Conservation (phyloP, 1,284 basidiomycete genomes). For the Polyporus tsugae region DNA sequence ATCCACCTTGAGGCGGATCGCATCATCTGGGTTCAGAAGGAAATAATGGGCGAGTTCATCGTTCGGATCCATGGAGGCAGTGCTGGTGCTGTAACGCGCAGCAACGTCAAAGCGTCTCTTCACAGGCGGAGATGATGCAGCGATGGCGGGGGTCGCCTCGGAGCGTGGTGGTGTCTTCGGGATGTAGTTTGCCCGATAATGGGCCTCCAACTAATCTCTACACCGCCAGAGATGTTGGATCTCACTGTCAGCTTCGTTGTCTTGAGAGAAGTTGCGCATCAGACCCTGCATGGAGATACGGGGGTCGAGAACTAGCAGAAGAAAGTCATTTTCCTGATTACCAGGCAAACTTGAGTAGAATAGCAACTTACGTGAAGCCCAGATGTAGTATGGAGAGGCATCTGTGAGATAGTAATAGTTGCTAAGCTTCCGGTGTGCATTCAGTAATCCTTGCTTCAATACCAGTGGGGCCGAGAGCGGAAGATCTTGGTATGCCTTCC, state of each 20-base stretch:
- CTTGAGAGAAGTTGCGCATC: background rate
- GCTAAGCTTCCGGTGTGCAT: slow-evolving; percentile 15
- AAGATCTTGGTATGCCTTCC: background rate
- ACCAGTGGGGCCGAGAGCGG: background rate
- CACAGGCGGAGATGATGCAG: background rate
- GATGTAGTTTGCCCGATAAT: background rate
- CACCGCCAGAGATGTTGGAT: background rate
- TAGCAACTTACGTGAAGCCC: slow-evolving; percentile 9
- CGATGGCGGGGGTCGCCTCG: background rate
- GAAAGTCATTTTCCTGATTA: background rate
- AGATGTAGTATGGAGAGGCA: slow-evolving; percentile 9
- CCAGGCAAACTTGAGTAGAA: background rate
- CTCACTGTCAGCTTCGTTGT: background rate
- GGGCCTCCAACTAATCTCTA: background rate
- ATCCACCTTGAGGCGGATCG: background rate
- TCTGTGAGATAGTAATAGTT: slow-evolving; percentile 11
- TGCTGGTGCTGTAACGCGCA: background rate
- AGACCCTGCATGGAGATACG: background rate
- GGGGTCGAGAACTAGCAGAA: slow-evolving; percentile 1
- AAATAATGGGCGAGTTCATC: slow-evolving; percentile 9
- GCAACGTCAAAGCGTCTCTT: background rate
- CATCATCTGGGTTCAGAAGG: background rate
- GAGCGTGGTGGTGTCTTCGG: background rate
- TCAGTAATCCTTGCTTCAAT: background rate
- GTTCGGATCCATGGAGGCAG: background rate